These are phyloP conservation scores for Guyanaporus albipodus DNA, from an alignment of 768 basidiomycete species.

Conservation along the genomic window DNA sequence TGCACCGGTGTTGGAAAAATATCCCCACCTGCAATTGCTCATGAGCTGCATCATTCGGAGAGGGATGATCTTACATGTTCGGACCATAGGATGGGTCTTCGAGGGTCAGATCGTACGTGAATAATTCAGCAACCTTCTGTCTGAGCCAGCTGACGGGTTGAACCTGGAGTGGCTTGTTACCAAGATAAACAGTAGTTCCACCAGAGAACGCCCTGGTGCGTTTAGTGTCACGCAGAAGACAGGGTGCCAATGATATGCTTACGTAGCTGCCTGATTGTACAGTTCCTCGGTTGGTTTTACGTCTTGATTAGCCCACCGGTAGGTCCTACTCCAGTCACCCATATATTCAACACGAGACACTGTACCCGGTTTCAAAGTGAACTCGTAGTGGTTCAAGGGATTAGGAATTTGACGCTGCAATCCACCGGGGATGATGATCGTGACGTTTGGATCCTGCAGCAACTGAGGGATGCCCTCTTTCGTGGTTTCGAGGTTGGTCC, in stretches of 20 bases:
- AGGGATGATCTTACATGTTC: no score
- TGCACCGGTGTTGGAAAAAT: slow-evolving; percentile 7
- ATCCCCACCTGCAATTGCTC: slow-evolving; percentile 15
- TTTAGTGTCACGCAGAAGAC: no score
- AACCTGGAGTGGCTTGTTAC: no score
- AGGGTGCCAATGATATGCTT: neutral
- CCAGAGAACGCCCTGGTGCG: no score
- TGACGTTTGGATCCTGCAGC: neutral
- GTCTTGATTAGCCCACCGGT: slow-evolving; percentile 9
- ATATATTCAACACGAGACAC: neutral
- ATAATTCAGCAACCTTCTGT: no score
- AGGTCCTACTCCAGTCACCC: slow-evolving; percentile 6
- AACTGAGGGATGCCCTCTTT: neutral
- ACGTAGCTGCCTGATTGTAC: slow-evolving; percentile 9
- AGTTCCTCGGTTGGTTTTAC: neutral
- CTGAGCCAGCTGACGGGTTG: no score
- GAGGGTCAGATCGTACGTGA: no score
- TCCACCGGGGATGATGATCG: neutral
- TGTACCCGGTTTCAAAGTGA: neutral
- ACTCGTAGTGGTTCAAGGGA: slow-evolving; percentile 8
- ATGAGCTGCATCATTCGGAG: no score
- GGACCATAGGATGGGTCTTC: no score
- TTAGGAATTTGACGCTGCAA: neutral
- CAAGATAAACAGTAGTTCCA: no score
- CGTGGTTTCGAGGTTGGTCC: slow-evolving; percentile 4